Base-by-base conservation (phyloP, 1,139 yeast species). In the Yamadazyma sp. region DNA sequence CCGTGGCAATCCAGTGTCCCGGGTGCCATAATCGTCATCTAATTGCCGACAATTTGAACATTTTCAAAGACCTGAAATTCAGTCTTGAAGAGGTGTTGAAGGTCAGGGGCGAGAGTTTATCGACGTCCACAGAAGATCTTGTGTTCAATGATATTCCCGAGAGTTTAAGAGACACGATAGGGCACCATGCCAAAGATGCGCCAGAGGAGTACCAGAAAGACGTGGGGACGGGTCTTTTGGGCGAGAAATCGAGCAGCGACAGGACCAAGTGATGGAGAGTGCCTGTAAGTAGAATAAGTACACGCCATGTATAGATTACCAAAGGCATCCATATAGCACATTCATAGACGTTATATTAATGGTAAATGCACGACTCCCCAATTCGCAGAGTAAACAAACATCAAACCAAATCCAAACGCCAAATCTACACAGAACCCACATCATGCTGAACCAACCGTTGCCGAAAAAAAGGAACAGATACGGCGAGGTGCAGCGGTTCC, bases 1-100 rank as follows among this genome's bases (percentile, higher is more conserved):
- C 96, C 0, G 96, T 92, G 3, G 66, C 88, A 39, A 84, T 92
- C 26, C 90, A 88, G 54, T 92, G 97, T 56, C 97, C 97, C 0
- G 86, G 89, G 9, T 90, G 98, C 61, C 77, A 85, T 50, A 80
- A 77, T 55, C 77, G 97, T 46, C 98, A 92, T 56, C 67, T 92
- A 53, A 90, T 92, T 38, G 96, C 97, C 1, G 98, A 92, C 57
- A 95, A 90, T 60, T 70, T 92, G 51, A 86, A 68, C 62, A 86
- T 92, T 35, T 89, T 90, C 56, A 78, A 82, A 12, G 96, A 90
- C 56, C 70, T 78, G 25, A 70, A 75, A 45, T 76, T 87, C 52
- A 87, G 86, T 12, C 66, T 92, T 31, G 88, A 88, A 54, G 95
- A 89, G 38, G 81, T 89, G n/a, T 60, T 92, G 53, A 70, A 70